Conservation (phyloP, 1,284 basidiomycete genomes). For the Golubevia sp. region DNA sequence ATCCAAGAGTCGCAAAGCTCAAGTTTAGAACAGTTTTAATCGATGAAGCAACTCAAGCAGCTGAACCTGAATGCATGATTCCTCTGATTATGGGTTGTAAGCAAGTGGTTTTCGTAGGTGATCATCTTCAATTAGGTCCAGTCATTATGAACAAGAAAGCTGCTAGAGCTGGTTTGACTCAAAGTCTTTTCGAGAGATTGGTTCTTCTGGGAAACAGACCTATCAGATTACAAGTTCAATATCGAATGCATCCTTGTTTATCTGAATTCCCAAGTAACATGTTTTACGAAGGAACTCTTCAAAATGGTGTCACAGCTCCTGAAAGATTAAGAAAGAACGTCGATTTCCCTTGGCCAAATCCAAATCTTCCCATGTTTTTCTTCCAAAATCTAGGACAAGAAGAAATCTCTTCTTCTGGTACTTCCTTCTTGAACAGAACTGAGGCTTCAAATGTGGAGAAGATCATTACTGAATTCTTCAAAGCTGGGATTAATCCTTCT, state of each 20-base stretch:
- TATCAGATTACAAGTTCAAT: conserved; percentile 97
- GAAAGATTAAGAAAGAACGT: conserved; percentile 95
- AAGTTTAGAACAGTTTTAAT: conserved; percentile 98
- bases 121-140: conserved; percentile 95
- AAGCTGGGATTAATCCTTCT: conserved; percentile 88
- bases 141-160: conserved; percentile 99
- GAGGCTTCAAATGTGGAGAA: conserved; percentile 99
- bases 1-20: conserved; percentile 90
- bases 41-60: conserved; percentile 97
- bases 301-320: conserved; percentile 98
- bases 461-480: conserved; percentile 99
- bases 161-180: conserved; percentile 91
- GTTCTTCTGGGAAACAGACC: conserved; percentile 93
- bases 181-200: conserved; percentile 95
- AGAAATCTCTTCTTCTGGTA: conserved; percentile 97
- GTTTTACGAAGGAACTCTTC: conserved; percentile 99
- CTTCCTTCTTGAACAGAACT: conserved; percentile 97
- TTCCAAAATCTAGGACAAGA: conserved; percentile 99
- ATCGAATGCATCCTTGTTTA: conserved; percentile 99
- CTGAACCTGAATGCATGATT: conserved; percentile 99
- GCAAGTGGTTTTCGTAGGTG: conserved; percentile 96
- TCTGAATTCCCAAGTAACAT: conserved; percentile 99
- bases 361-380: conserved; percentile 99
- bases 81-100: conserved; percentile 97
- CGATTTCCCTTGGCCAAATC: conserved; percentile 97